Conservation (phyloP, 352 stramenopile genomes). For the Phytophthora fragariae region DNA sequence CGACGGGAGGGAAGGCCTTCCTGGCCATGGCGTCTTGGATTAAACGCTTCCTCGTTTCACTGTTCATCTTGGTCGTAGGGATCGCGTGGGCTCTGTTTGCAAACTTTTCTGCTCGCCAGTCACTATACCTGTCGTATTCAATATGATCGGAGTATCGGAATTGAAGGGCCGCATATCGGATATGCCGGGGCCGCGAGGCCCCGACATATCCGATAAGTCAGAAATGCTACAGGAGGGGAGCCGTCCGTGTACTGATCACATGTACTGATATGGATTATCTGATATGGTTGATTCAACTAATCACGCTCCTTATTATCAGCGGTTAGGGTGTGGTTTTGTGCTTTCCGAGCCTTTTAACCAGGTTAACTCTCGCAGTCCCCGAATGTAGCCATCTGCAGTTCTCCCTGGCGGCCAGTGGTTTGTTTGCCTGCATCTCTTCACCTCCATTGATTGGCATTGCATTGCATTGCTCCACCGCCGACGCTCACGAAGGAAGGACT, state of each 20-base stretch:
- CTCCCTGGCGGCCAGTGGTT: conserved; percentile 44
- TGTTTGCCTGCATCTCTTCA: conserved; percentile 25
- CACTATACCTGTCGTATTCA: too few species aligned
- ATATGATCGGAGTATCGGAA: too few species aligned
- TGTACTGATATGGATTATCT: not conserved
- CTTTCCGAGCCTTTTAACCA: not conserved
- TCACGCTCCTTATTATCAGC: not conserved
- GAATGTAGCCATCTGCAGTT: conserved; percentile 1
- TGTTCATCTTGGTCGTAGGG: too few species aligned
- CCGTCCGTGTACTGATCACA: not conserved
- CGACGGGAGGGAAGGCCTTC: too few species aligned
- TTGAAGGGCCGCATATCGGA: too few species aligned
- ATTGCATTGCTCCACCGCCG: conserved; percentile 2
- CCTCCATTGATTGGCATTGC: conserved; percentile 48
- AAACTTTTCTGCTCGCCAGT: too few species aligned
- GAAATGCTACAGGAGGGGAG: not conserved
- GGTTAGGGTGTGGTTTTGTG: not conserved
- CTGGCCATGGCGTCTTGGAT: too few species aligned
- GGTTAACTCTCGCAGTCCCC: not conserved
- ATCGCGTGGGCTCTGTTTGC: too few species aligned
- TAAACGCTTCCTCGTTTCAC: too few species aligned
- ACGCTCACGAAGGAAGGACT: not conserved
- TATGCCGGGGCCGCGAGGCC: too few species aligned
- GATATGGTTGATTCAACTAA: not conserved
- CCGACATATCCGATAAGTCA: too few species aligned